These are phyloP conservation scores for Malus hybrid DNA, from an alignment of 331 rosid species.

Conservation along the genomic window DNA sequence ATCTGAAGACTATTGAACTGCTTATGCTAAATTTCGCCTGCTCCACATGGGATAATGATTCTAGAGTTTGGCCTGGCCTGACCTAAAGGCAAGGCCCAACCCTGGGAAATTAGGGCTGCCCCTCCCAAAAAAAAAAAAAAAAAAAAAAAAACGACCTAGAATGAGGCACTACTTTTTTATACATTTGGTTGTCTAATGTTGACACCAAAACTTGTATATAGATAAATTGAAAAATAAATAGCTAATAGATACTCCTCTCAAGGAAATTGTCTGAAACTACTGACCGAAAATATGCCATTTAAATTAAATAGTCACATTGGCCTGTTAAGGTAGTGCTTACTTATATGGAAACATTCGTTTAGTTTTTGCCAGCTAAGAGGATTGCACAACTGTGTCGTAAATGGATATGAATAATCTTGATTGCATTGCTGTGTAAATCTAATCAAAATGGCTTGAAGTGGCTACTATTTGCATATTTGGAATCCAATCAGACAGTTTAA, in stretches of 20 bases:
- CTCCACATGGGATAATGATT: not conserved
- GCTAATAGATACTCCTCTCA: not conserved
- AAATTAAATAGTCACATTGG: not conserved
- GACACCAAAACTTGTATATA: not conserved
- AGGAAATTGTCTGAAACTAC: not conserved
- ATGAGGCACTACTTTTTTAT: not conserved
- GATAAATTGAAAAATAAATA: not conserved
- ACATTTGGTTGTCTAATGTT: not conserved
- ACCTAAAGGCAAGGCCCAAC: not conserved
- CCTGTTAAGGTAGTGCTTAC: not conserved
- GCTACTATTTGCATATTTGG: not conserved
- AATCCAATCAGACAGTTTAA: conserved; percentile 14
- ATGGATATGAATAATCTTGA: not conserved
- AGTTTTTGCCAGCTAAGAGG: not conserved
- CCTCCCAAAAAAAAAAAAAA: not conserved
- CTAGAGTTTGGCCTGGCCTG: not conserved
- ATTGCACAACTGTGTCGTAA: not conserved
- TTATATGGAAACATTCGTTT: not conserved
- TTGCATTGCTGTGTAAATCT: not conserved
- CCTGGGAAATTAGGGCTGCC: not conserved
- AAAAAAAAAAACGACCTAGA: not conserved
- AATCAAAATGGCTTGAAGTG: not conserved
- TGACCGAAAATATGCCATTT: not conserved
- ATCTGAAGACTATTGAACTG: not conserved
- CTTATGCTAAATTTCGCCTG: not conserved